Evolutionary conservation across 2,329 filamentous ascomycete genomes (phyloP).

Genomic region (Bipolaris sorokiniana): DNA sequence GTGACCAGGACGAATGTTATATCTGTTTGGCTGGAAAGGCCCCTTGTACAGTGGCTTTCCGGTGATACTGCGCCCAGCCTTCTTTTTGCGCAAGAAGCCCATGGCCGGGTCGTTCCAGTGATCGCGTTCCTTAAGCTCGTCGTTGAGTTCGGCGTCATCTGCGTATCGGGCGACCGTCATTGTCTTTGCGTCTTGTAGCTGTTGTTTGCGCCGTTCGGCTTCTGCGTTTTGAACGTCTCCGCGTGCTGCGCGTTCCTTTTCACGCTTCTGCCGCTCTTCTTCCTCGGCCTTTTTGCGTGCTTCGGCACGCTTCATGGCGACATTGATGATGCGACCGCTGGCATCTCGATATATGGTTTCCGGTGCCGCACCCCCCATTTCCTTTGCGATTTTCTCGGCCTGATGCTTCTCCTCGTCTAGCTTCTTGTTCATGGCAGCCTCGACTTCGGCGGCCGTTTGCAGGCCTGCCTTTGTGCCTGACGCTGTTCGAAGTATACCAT

Average conservation of each 20-base stretch:
- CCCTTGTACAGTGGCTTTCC: constrained; percentile 77
- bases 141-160: constrained; percentile 89
- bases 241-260: constrained; percentile 72
- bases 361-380: constrained; percentile 49
- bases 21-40: constrained; percentile 84
- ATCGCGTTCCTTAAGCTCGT: constrained; percentile 74
- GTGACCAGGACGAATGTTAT: constrained; percentile 90
- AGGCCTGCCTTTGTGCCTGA: constrained; percentile 87
- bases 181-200: constrained; percentile 78
- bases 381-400: constrained; percentile 48
- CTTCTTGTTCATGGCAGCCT: constrained; percentile 62
- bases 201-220: constrained; percentile 67
- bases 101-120: constrained; percentile 96
- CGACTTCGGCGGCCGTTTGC: constrained; percentile 80
- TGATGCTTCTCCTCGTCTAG: constrained; percentile 66
- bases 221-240: constrained; percentile 84
- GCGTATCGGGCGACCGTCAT: constrained; percentile 79
- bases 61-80: constrained; percentile 53
- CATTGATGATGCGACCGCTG: constrained; percentile 89
- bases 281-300: constrained; percentile 80
- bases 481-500: constrained; percentile 70
- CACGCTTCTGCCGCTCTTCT: constrained; percentile 66
- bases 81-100: constrained; percentile 69
- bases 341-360: constrained; percentile 97
- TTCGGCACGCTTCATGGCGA: constrained; percentile 88